Evolutionary conservation across 2,329 filamentous ascomycete genomes (phyloP).

Genomic region (Hypoxylon sp.): DNA sequence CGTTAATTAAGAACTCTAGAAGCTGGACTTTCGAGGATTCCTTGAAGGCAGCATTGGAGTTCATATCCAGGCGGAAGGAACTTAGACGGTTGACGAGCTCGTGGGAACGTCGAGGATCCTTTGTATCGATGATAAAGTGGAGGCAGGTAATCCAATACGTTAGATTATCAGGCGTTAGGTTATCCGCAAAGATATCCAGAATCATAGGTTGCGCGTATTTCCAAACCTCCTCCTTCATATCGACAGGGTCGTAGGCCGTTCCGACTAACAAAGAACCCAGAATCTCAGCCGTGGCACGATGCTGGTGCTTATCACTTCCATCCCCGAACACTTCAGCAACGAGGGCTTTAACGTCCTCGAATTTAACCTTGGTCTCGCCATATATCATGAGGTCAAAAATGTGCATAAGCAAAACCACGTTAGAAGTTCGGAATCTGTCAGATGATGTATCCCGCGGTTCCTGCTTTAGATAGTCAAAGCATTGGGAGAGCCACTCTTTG

Average conservation of each 20-base stretch:
- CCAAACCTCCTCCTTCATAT: constrained; percentile 84
- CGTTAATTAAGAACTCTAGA: constrained; percentile 86
- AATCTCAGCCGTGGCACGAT: constrained; percentile 94
- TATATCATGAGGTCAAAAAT: constrained; percentile 90
- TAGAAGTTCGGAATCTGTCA: constrained; percentile 91
- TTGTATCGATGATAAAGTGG: constrained; percentile 86
- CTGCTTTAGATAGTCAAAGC: constrained; percentile 95
- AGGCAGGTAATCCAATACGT: constrained; percentile 96
- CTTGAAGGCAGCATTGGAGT: constrained; percentile 97
- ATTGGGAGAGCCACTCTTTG: constrained; percentile 85
- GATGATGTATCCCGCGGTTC: constrained; percentile 85
- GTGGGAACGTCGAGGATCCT: constrained; percentile 88
- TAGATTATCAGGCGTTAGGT: constrained; percentile 92
- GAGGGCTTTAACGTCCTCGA: constrained; percentile 89
- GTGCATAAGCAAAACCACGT: constrained; percentile 87
- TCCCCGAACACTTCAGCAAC: constrained; percentile 84
- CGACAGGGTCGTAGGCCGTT: constrained; percentile 79
- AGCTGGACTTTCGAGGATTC: constrained; percentile 96
- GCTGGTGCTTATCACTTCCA: constrained; percentile 96
- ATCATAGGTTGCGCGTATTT: constrained; percentile 90
- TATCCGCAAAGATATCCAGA: constrained; percentile 87
- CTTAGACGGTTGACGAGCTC: constrained; percentile 86
- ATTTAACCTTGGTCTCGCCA: constrained; percentile 79
- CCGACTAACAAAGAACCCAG: constrained; percentile 85
- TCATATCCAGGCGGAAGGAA: constrained; percentile 90